phyloP scores from a whole-genome alignment of 2,329 filamentous ascomycete species.

The Colletotrichum sp. region DNA sequence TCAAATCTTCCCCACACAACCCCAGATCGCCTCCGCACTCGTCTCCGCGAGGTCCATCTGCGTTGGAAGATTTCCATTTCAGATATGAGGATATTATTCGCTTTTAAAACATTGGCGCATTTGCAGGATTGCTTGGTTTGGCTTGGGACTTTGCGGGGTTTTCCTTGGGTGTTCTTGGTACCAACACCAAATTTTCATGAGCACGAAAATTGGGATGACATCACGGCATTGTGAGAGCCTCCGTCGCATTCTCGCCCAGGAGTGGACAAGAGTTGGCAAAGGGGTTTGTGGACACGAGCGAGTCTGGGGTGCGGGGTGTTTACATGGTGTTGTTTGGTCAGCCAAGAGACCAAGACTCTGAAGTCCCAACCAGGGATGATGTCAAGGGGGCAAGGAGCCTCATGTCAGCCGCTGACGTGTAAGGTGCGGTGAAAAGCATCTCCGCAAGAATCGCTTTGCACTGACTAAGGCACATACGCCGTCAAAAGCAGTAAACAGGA shows the following conservation, averaged over 20 bases:
- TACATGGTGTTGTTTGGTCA: not conserved
- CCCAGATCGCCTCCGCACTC: not conserved
- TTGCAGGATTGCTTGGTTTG: not conserved
- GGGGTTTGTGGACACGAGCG: not conserved
- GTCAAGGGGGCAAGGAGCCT: not conserved
- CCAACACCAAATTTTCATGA: not conserved
- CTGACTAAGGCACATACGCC: no score
- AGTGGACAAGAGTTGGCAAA: conserved; percentile 9
- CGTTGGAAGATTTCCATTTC: not conserved
- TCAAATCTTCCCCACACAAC: not conserved
- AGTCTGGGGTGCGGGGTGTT: not conserved
- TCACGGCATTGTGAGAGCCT: not conserved
- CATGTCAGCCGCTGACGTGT: not conserved
- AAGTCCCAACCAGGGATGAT: not conserved
- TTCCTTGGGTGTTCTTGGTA: not conserved
- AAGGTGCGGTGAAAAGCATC: not conserved
- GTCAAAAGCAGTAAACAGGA: no score
- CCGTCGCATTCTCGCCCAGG: conserved; percentile 6
- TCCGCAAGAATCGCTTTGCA: conserved; percentile 17
- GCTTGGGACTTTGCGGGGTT: not conserved
- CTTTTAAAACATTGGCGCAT: not conserved
- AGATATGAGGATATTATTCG: not conserved
- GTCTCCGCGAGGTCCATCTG: not conserved
- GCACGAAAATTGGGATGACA: not conserved
- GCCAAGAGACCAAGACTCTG: not conserved